Conservation (phyloP, 108 stramenopile species). For the Aurantiochytrium sp. region DNA sequence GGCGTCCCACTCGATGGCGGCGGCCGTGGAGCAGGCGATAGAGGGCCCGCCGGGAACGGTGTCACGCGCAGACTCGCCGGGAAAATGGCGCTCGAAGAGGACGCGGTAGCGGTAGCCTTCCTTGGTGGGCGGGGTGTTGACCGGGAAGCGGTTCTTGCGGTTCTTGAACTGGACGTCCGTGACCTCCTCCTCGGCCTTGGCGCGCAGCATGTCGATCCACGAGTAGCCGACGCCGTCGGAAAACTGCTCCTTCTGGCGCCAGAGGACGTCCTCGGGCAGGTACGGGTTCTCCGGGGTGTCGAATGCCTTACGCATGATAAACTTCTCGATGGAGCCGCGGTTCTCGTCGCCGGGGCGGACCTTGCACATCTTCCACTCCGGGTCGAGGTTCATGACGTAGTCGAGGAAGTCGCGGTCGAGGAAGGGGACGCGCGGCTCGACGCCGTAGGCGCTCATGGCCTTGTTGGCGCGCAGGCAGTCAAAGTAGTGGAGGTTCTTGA, state of each 20-base stretch:
- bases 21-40: conserved; percentile 95
- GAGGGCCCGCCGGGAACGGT: conserved; percentile 95
- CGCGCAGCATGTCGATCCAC: conserved; percentile 90
- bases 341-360: conserved; percentile 67
- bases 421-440: conserved; percentile 94
- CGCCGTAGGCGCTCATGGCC: conserved; percentile 95
- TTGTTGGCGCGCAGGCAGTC: conserved; percentile 98
- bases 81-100: conserved; percentile 93
- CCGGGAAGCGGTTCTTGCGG: conserved; percentile 84
- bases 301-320: conserved; percentile 91
- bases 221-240: conserved; percentile 97
- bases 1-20: conserved; percentile 93
- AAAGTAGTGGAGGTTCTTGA: conserved; percentile 86
- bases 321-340: conserved; percentile 80
- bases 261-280: conserved; percentile 89
- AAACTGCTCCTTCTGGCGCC: conserved; percentile 99
- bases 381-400: conserved; percentile 88
- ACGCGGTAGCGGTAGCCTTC: conserved; percentile 93
- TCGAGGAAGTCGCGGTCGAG: conserved; percentile 93
- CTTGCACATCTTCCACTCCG: conserved; percentile 85
- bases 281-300: conserved; percentile 97
- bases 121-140: conserved; percentile 96
- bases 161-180: conserved; percentile 80
- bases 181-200: conserved; percentile 81
- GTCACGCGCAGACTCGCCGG: conserved; percentile 85